phyloP scores from a whole-genome alignment of 306 rosid genomes.

The Vigna hirtella region DNA sequence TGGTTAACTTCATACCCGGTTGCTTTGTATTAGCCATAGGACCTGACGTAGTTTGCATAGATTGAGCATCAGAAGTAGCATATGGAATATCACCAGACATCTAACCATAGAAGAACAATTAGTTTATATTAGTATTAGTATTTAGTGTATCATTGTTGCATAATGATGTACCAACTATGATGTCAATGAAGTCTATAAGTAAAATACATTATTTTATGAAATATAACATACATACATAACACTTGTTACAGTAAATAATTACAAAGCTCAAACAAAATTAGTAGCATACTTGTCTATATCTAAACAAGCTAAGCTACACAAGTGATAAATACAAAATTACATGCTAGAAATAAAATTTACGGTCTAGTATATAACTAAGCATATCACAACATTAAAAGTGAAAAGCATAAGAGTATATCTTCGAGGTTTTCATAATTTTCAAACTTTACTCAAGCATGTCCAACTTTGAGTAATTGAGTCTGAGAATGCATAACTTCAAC shows the following conservation, averaged over 20 bases:
- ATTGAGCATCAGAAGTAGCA: conserved; percentile 81
- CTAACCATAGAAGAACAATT: conserved; percentile 49
- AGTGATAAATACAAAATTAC: neutral
- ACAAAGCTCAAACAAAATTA: conserved; percentile 17
- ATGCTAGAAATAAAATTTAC: neutral
- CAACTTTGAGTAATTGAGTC: conserved; percentile 7
- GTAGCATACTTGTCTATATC: conserved; percentile 8
- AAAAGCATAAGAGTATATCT: neutral
- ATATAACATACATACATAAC: neutral
- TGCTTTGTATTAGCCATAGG: conserved; percentile 65
- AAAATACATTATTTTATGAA: neutral
- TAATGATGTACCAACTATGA: neutral
- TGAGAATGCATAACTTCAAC: neutral
- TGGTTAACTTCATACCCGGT: conserved; percentile 66
- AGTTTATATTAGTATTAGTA: neutral
- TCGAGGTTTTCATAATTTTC: conserved; percentile 7
- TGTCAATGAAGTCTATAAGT: conserved; percentile 17
- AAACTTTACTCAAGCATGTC: conserved; percentile 1
- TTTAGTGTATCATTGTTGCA: neutral
- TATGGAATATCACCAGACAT: conserved; percentile 85
- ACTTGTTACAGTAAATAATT: neutral
- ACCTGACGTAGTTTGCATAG: conserved; percentile 81
- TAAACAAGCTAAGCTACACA: neutral
- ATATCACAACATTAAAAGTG: conserved; percentile 7
- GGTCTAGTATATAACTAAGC: neutral